These are phyloP conservation scores for Ceratobasidium sp. DNA, from an alignment of 1,284 basidiomycete species.

Conservation along the genomic window DNA sequence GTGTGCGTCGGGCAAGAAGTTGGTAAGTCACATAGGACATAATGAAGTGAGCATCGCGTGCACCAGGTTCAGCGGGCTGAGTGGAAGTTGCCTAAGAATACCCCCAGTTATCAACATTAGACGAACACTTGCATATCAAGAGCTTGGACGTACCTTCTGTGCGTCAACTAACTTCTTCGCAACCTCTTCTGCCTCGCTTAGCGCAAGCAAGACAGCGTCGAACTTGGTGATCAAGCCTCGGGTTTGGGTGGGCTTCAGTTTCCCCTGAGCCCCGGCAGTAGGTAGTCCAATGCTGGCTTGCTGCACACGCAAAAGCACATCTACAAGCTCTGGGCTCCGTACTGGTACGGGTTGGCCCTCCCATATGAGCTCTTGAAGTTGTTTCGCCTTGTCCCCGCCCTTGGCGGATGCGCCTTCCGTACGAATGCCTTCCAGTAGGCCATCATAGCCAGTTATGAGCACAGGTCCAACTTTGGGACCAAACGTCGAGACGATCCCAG, in stretches of 20 bases:
- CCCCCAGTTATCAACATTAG: not conserved
- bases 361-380: conserved; percentile 74
- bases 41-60: conserved; percentile 81
- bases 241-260: conserved; percentile 56
- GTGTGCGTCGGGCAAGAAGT: conserved; percentile 83
- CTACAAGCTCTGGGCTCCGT: conserved; percentile 91
- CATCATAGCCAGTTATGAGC: conserved; percentile 73
- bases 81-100: conserved; percentile 29
- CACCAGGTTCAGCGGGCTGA: conserved; percentile 57
- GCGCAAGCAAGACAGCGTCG: conserved; percentile 80
- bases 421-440: conserved; percentile 65
- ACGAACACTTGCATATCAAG: not conserved
- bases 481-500: conserved; percentile 79
- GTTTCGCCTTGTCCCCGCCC: conserved; percentile 61
- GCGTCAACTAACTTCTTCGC: conserved; percentile 81
- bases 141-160: conserved; percentile 68
- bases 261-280: conserved; percentile 49
- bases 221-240: conserved; percentile 74
- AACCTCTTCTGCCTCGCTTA: conserved; percentile 89
- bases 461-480: conserved; percentile 67
- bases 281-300: conserved; percentile 68
- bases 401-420: conserved; percentile 46
- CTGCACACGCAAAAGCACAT: conserved; percentile 85
- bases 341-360: conserved; percentile 86
- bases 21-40: conserved; percentile 89